Evolutionary conservation across 495 filamentous ascomycete genomes (phyloP).

Genomic region (Penicillium angulare): DNA sequence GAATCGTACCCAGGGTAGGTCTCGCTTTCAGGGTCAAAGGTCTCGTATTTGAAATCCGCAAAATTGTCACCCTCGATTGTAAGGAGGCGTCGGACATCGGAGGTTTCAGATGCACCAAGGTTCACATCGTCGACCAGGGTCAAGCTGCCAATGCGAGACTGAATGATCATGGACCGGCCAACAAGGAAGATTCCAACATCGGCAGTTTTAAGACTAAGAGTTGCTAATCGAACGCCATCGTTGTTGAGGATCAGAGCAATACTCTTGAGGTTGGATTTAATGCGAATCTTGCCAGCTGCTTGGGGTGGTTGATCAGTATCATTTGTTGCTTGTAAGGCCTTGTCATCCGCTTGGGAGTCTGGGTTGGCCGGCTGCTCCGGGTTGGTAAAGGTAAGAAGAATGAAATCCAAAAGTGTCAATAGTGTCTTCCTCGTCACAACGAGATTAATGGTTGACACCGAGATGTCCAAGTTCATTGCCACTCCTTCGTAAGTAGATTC

Average conservation of each 20-base stretch:
- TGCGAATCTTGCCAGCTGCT: slow-evolving; percentile 60
- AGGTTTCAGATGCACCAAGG: slow-evolving; percentile 76
- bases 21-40: slow-evolving; percentile 73
- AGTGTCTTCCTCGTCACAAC: slow-evolving; percentile 92
- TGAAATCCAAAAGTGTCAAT: slow-evolving; percentile 91
- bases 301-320: slow-evolving; percentile 38
- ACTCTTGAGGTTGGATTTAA: slow-evolving; percentile 90
- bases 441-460: slow-evolving; percentile 92
- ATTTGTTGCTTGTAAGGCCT: slow-evolving; percentile 45
- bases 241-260: slow-evolving; percentile 97
- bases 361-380: slow-evolving; percentile 48
- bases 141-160: slow-evolving; percentile 81
- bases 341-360: slow-evolving; percentile 30
- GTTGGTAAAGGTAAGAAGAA: slow-evolving; percentile 90
- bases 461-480: slow-evolving; percentile 86
- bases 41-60: slow-evolving; percentile 97
- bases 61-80: slow-evolving; percentile 94
- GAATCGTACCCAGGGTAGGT: slow-evolving; percentile 94
- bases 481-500: slow-evolving; percentile 87
- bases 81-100: slow-evolving; percentile 79
- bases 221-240: slow-evolving; percentile 91
- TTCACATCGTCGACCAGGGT: slow-evolving; percentile 93
- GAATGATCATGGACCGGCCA: slow-evolving; percentile 80
- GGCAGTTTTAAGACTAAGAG: slow-evolving; percentile 85
- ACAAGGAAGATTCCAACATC: slow-evolving; percentile 87